Base-by-base conservation (phyloP, 371 early-diverging fungal genomes). In the Circinella minor region DNA sequence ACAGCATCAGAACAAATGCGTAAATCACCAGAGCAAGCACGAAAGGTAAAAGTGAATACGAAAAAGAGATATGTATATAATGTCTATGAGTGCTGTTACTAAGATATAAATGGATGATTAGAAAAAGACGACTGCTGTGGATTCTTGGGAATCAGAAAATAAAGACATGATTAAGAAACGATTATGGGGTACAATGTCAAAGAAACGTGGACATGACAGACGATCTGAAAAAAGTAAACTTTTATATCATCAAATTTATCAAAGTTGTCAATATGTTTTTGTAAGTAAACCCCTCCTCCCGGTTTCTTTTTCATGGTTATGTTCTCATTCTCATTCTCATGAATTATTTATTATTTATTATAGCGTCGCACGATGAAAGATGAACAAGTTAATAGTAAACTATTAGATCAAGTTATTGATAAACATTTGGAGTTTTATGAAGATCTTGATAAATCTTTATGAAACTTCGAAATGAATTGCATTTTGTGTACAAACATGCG, bases 221-320 rank as follows among this genome's bases (percentile, higher is more conserved):
- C 65, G 71, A 15, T 61, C 61, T 27, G 63, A 70, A 39, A 43
- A 66, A 15, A 70, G 66, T 18, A 70, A 65, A 34, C 37, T 65
- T 5, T 37, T 60, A 7, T 66, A 49, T 18, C 71, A 66, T 18
- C 71, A 70, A 34, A 65, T 70, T 13, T 70, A 70, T 36, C 65
- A 60, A 61, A 70, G 71, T n/a, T 61, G 51, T 11, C 71, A 66
- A 61, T 70, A 65, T 36, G 61, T 70, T 9, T 64, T 70, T 46
- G 71, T 70, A 65, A 66, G 71, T 70, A 34, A 11, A 27, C 27
- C 27, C 27, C 27, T 27, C 27, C 27, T 2, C 27, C 27, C 27
- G 27, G 27, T 43, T 43, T 43, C 3, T 43, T 43, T 43, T 43
- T 3, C 43, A 43, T 3, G 54, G 11, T n/a, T 54, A 7, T 9